Evolutionary conservation across 768 basidiomycete genomes (phyloP).

Genomic region (Mycena pura): DNA sequence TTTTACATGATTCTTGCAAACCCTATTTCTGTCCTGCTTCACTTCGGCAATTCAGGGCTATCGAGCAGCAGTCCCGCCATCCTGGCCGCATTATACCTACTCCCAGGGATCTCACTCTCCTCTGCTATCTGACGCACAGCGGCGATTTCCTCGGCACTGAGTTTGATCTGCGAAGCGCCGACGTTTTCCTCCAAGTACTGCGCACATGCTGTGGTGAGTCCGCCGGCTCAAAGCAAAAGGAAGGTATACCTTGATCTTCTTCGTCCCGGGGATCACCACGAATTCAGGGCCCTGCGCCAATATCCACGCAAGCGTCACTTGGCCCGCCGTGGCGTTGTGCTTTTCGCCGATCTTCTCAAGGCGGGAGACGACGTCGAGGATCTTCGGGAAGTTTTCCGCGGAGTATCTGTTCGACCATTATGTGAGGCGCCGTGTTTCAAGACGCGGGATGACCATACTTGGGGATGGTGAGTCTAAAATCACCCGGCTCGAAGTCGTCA

Average conservation of each 20-base stretch:
- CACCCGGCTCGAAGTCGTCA: constrained; percentile 47
- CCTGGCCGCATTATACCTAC: constrained; percentile 8
- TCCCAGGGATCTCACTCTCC: constrained; percentile 33
- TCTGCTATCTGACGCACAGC: constrained; percentile 36
- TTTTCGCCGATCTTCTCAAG: constrained; percentile 42
- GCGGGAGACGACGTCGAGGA: constrained; percentile 43
- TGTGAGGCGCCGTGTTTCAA: not conserved
- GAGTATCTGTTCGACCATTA: constrained; percentile 34
- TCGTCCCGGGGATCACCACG: constrained; percentile 53
- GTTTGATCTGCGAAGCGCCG: constrained; percentile 31
- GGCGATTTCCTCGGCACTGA: constrained; percentile 34
- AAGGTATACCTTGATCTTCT: constrained; percentile 39
- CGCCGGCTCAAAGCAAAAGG: constrained; percentile 16
- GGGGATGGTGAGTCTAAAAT: constrained; percentile 44
- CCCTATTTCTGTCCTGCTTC: not conserved
- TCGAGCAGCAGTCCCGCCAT: constrained; percentile 10
- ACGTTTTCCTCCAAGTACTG: constrained; percentile 45
- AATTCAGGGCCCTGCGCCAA: constrained; percentile 51
- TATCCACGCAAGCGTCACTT: constrained; percentile 55
- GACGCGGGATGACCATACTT: constrained; percentile 28
- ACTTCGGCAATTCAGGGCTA: constrained; percentile 23
- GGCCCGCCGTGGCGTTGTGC: constrained; percentile 46
- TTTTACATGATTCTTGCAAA: no score
- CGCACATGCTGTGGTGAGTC: not conserved
- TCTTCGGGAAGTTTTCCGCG: constrained; percentile 50